Percentiles rank a stretch among this genome's conserved stretches.
These are phyloP conservation scores for Trichoderma polysporum DNA, from an alignment of 2,329 filamentous ascomycete species.

Conservation along the genomic window DNA sequence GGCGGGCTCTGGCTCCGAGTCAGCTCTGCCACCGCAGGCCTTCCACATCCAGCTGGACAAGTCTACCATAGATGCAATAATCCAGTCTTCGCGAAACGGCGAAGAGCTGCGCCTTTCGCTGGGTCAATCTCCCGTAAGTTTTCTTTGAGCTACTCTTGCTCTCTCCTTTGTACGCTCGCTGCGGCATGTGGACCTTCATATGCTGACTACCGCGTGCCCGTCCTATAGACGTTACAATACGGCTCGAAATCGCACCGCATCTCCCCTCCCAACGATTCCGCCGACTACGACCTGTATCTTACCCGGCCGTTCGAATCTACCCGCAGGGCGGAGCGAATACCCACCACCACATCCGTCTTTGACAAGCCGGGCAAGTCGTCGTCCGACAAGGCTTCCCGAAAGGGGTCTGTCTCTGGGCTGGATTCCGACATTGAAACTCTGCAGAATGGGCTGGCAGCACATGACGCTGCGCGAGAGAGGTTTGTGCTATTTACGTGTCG, in stretches of 20 bases:
- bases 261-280: slow-evolving; percentile 44
- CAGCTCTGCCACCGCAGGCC: slow-evolving; percentile 51
- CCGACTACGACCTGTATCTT: slow-evolving; percentile 57
- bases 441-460: slow-evolving; percentile 42
- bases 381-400: slow-evolving; percentile 35
- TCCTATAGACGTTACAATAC: slow-evolving; percentile 52
- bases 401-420: slow-evolving; percentile 40
- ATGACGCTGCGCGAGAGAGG: slow-evolving; percentile 39
- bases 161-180: background rate
- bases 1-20: slow-evolving; percentile 47
- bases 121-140: slow-evolving; percentile 59
- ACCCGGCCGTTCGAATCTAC: slow-evolving; percentile 51
- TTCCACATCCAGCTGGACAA: slow-evolving; percentile 60
- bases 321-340: slow-evolving; percentile 48
- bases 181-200: slow-evolving; percentile 5
- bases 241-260: slow-evolving; percentile 52
- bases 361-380: slow-evolving; percentile 40
- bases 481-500: slow-evolving; percentile 28
- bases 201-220: slow-evolving; percentile 23
- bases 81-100: slow-evolving; percentile 57
- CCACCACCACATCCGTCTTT: slow-evolving; percentile 53
- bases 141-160: background rate
- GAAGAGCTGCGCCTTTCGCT: slow-evolving; percentile 57
- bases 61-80: slow-evolving; percentile 61
- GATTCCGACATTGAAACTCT: slow-evolving; percentile 53